Evolutionary conservation across 2,329 filamentous ascomycete genomes (phyloP), one percentile per base, ranked within the genome.

Genomic region (Seiridium unicorne): DNA sequence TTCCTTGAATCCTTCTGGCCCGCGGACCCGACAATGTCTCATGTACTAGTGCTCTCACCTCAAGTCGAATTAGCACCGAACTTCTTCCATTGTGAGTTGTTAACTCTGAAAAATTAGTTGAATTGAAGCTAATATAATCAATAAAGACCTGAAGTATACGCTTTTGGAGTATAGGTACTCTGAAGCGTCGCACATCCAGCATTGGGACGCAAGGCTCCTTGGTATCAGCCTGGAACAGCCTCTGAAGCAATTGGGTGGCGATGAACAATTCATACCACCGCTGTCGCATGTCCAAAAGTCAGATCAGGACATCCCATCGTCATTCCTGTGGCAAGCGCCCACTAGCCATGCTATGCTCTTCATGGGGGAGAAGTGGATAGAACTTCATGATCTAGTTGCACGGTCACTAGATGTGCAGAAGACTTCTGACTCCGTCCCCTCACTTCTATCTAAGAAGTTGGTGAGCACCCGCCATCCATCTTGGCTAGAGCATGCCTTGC

Each of bases 1-100:
- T 91, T 94, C 61, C 77, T 97, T 4, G 93, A 98, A 76, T 90
- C 91, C 0, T 97, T 96, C 73, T 98, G 93, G 82, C 93, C 95
- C 2, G 76, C 79, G 3, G 80, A 86, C 60, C 80, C 86, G 4
- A 71, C 74, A 2, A 75, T 85, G 57, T 88, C 89, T 8, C 92
- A 97, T 72, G 85, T 97, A 2, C 81, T 99, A n/a, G 76, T 97
- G 2, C 83, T 99, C 5, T 93, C 92, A 4, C 86, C 93, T 1
- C 88, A 96, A 65, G 84, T 84, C 1, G 91, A 98, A 72, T 76
- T 98, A 0, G 90, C 91, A 0, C 87, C 89, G 1, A 84, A 90
- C 1, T 98, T 92, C 71, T 94, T 90, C 63, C 92, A 97, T 64
- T 97, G 84, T 85, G 73, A 70, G 81, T 66, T 3, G 4, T 32